Percentiles rank a stretch among this genome's conserved stretches.
phyloP scores from a whole-genome alignment of 768 basidiomycete genomes.

The Tephrocybe sp. region DNA sequence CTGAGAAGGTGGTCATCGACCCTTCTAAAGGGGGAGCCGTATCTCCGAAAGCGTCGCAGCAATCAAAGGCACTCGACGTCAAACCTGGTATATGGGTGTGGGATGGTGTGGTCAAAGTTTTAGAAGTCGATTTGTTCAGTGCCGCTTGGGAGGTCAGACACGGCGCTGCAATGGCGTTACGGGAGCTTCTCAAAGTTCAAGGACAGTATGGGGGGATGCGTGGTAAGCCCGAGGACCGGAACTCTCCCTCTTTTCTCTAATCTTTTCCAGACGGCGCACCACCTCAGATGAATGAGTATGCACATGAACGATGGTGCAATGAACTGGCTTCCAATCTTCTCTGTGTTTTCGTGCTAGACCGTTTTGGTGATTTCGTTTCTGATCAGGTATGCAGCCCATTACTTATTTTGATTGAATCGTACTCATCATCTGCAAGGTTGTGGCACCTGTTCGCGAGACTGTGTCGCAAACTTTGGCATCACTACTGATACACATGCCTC shows the following conservation, averaged over 20 bases:
- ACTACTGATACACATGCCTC: constrained; percentile 84
- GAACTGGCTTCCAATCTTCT: constrained; percentile 83
- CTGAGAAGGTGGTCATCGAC: constrained; percentile 75
- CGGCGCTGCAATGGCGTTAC: constrained; percentile 87
- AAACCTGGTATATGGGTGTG: constrained; percentile 79
- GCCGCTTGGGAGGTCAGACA: constrained; percentile 93
- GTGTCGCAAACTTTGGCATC: constrained; percentile 93
- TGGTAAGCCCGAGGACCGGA: constrained; percentile 43
- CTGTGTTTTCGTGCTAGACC: constrained; percentile 88
- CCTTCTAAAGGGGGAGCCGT: constrained; percentile 86
- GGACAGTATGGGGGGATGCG: constrained; percentile 82
- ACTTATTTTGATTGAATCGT: background rate
- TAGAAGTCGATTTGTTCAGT: constrained; percentile 84
- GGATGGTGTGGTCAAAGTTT: constrained; percentile 77
- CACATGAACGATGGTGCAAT: constrained; percentile 89
- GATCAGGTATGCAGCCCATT: constrained; percentile 65
- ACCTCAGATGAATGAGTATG: constrained; percentile 56
- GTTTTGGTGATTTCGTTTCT: constrained; percentile 97
- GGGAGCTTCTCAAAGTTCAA: constrained; percentile 84
- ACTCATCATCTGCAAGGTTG: constrained; percentile 45
- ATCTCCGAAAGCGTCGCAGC: constrained; percentile 72
- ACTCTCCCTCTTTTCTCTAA: constrained; percentile 1
- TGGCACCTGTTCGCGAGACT: constrained; percentile 96
- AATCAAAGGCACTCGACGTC: constrained; percentile 77
- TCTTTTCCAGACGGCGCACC: constrained; percentile 46